Conservation (phyloP, 2,329 filamentous ascomycete species). For the Fusarium buxicola region DNA sequence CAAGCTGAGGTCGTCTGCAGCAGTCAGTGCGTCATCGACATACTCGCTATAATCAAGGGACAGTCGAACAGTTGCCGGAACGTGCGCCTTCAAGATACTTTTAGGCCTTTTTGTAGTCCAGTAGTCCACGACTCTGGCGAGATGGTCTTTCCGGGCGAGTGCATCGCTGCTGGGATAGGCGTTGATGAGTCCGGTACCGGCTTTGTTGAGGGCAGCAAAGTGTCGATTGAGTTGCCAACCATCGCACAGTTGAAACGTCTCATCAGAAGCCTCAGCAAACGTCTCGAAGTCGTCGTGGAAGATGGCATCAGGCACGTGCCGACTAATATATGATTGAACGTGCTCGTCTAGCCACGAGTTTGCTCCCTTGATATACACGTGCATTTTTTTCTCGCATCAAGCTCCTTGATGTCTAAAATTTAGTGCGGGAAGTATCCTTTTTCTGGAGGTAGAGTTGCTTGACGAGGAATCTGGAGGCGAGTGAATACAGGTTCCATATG, state of each 20-base stretch:
- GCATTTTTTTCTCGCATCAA: conserved; percentile 19
- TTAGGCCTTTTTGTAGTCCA: conserved; percentile 52
- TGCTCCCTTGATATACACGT: conserved; percentile 39
- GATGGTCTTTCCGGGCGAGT: conserved; percentile 52
- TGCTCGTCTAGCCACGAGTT: conserved; percentile 50
- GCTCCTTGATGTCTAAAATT: background rate
- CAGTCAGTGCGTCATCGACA: conserved; percentile 52
- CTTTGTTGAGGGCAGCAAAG: conserved; percentile 49
- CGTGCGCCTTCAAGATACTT: conserved; percentile 48
- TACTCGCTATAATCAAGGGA: conserved; percentile 55
- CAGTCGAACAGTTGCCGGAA: conserved; percentile 50
- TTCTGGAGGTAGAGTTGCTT: conserved; percentile 40
- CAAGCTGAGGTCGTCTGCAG: conserved; percentile 52
- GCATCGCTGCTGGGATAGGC: conserved; percentile 56
- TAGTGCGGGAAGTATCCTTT: conserved; percentile 10
- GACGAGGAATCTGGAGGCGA: conserved; percentile 11
- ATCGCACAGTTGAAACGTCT: conserved; percentile 50
- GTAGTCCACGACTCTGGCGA: conserved; percentile 50
- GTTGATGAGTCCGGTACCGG: conserved; percentile 49
- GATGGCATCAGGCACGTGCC: conserved; percentile 45
- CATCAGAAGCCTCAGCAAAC: conserved; percentile 42
- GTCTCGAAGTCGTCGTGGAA: conserved; percentile 47
- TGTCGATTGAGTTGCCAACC: conserved; percentile 51
- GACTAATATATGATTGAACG: conserved; percentile 46
- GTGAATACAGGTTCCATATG: conserved; percentile 22